Conservation (phyloP, 805 yeast species). For the Zygotorulaspora chibaensis region DNA sequence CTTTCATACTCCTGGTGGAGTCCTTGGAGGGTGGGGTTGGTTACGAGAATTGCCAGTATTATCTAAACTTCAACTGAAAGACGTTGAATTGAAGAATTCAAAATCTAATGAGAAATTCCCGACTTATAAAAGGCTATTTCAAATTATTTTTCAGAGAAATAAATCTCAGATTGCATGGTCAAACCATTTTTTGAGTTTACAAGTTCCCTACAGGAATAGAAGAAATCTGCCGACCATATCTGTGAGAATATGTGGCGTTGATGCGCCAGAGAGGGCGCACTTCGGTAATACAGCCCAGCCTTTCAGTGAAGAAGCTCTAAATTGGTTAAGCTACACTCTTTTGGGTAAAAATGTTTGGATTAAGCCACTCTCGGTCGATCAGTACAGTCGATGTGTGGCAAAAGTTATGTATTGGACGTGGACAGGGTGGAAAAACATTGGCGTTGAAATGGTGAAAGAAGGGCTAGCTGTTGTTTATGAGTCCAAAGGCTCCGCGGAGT, state of each 20-base stretch:
- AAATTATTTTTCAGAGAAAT: slow-evolving; percentile 2
- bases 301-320: slow-evolving; percentile 74
- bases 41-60: slow-evolving; percentile 59
- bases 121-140: slow-evolving; percentile 5
- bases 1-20: slow-evolving; percentile 92
- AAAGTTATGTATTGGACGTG: slow-evolving; percentile 53
- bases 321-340: slow-evolving; percentile 66
- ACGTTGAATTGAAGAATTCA: background rate
- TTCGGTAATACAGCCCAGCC: slow-evolving; percentile 94
- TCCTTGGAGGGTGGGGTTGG: slow-evolving; percentile 91
- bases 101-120: slow-evolving; percentile 3
- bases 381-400: slow-evolving; percentile 84
- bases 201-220: slow-evolving; percentile 28
- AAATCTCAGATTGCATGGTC: slow-evolving; percentile 17
- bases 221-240: slow-evolving; percentile 53
- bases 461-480: slow-evolving; percentile 91
- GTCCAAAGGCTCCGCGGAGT: slow-evolving; percentile 74
- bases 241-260: slow-evolving; percentile 85
- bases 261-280: slow-evolving; percentile 95
- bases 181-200: slow-evolving; percentile 24
- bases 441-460: slow-evolving; percentile 76
- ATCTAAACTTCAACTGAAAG: slow-evolving; percentile 16
- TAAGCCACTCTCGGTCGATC: slow-evolving; percentile 79
- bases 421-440: slow-evolving; percentile 72
- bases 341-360: slow-evolving; percentile 66